Evolutionary conservation across 2,329 filamentous ascomycete genomes (phyloP).

Genomic region (Ciborinia camelliae): DNA sequence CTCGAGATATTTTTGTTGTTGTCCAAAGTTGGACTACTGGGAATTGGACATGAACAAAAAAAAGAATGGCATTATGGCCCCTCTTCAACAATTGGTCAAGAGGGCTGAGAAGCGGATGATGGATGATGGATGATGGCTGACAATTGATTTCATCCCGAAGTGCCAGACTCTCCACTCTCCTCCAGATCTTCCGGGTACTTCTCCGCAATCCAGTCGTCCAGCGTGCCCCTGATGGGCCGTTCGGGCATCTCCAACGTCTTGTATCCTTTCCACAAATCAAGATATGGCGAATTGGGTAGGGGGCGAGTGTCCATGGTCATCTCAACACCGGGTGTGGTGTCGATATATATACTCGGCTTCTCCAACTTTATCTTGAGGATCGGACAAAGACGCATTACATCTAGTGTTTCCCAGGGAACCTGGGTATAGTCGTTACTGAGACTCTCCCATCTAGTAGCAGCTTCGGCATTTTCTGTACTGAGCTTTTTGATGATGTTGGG

Average conservation of each 20-base stretch:
- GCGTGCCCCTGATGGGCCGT: conserved; percentile 29
- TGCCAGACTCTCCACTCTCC: neutral
- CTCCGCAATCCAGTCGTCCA: conserved; percentile 32
- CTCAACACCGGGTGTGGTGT: conserved; percentile 13
- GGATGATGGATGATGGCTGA: neutral
- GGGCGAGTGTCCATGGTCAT: conserved; percentile 6
- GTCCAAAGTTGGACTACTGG: neutral
- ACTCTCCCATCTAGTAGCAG: neutral
- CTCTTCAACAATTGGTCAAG: neutral
- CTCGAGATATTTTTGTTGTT: too few species aligned
- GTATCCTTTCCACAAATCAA: conserved; percentile 13
- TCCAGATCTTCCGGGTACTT: neutral
- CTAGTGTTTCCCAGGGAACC: neutral
- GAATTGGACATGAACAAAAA: neutral
- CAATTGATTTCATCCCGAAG: neutral
- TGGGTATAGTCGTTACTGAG: neutral
- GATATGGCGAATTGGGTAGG: neutral
- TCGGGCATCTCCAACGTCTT: conserved; percentile 20
- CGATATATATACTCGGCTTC: conserved; percentile 13
- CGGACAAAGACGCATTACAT: neutral
- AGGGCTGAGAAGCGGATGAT: neutral
- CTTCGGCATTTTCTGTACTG: conserved; percentile 13
- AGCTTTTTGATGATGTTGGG: conserved; percentile 26
- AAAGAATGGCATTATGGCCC: neutral
- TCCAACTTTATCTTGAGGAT: conserved; percentile 11